phyloP scores from a whole-genome alignment of 768 basidiomycete genomes.

The Macrolepiota albuminosa region DNA sequence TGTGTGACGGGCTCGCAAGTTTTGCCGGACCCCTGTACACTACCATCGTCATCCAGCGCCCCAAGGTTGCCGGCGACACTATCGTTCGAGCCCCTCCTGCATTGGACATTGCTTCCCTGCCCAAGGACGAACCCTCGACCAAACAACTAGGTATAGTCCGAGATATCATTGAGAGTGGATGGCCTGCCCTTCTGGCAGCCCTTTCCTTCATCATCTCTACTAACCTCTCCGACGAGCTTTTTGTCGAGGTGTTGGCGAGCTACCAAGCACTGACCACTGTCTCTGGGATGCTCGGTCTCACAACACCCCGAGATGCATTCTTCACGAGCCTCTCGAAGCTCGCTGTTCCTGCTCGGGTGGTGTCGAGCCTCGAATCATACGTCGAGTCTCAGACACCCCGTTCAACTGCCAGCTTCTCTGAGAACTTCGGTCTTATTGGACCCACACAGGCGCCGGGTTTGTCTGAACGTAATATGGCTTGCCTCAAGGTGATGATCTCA shows the following conservation, averaged over 20 bases:
- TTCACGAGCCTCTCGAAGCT: slow-evolving; percentile 86
- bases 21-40: slow-evolving; percentile 76
- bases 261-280: slow-evolving; percentile 84
- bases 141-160: slow-evolving; percentile 59
- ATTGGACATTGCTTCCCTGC: slow-evolving; percentile 55
- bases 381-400: slow-evolving; percentile 54
- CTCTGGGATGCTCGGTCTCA: slow-evolving; percentile 81
- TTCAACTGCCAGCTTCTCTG: slow-evolving; percentile 53
- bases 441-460: slow-evolving; percentile 63
- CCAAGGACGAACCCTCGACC: slow-evolving; percentile 44
- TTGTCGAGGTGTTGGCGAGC: slow-evolving; percentile 79
- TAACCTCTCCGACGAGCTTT: slow-evolving; percentile 88
- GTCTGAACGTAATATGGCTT: slow-evolving; percentile 87
- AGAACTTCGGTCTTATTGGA: slow-evolving; percentile 59
- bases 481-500: slow-evolving; percentile 76
- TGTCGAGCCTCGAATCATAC: slow-evolving; percentile 71
- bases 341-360: slow-evolving; percentile 86
- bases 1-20: slow-evolving; percentile 81
- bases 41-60: slow-evolving; percentile 61
- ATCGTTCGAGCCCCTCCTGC: slow-evolving; percentile 69
- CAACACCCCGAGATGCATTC: slow-evolving; percentile 91
- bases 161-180: slow-evolving; percentile 80
- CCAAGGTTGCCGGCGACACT: slow-evolving; percentile 56
- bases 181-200: slow-evolving; percentile 91
- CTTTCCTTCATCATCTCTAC: slow-evolving; percentile 87